Base-by-base conservation (phyloP, 108 stramenopile species). In the Aureococcus anophagefferens region DNA sequence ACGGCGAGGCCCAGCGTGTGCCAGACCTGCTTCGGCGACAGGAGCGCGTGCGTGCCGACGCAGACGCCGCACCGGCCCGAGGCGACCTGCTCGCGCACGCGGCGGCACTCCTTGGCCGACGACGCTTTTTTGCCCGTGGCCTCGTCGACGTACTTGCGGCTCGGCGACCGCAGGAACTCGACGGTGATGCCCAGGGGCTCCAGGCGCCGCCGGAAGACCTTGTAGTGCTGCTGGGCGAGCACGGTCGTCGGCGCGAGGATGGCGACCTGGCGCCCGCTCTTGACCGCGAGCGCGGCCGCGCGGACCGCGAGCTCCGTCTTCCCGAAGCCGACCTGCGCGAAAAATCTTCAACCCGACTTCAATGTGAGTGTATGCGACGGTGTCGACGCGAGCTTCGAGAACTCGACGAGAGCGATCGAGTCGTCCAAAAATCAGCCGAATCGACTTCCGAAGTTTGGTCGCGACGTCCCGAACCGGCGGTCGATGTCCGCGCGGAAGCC, bases 221-320 rank as follows among this genome's bases (percentile, higher is more conserved):
- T 89, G 83, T 79, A 93, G 68, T 96, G 96, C 78, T 97, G 94
- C 11, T 90, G 88, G 21, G 96, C 96, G 33, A 97, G 76, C 5
- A 96, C 89, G 33, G 89, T 91, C 21, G 96, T 96, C 3, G 96
- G 96, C 0, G 93, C 92, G 36, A 97, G 73, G 64, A 97, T 77
- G 4, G 91, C 94, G n/a, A 90, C 90, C 76, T 97, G 96, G 46
- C 87, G 76, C 4, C 90, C 88, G 78, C 92, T 90, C 30, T 72
- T 81, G 16, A 94, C 89, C 33, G 83, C 74, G 30, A 94, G 90
- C 70, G 80, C 90, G 33, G 95, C 65, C 33, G 96, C 94, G 46
- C 94, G 83, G 59, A 96, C 70, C 18, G 96, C 96, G 0, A 97
- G 91, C 74, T 96, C 94, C 9, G 96, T 97, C 79, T 97, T 97